Evolutionary conservation across 345 rosid genomes (phyloP).

Genomic region (Hypericum androsaemum): DNA sequence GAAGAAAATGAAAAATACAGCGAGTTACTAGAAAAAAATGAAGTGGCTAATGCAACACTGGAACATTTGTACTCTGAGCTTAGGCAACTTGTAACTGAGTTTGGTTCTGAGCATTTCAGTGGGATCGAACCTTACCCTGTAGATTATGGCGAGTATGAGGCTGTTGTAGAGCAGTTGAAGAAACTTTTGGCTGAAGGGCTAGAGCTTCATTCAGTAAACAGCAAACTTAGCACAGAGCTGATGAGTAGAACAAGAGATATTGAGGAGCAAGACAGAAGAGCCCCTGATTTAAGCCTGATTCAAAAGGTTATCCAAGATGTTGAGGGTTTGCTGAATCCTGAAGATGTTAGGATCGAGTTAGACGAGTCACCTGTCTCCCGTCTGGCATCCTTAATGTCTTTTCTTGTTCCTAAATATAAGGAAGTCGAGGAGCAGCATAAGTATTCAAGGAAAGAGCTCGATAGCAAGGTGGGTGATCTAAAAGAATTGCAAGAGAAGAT

Average conservation of each 20-base stretch:
- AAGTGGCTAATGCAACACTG: conserved; percentile 25
- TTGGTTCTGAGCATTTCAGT: conserved; percentile 23
- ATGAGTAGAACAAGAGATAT: conserved; percentile 33
- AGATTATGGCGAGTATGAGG: conserved; percentile 32
- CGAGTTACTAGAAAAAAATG: conserved; percentile 38
- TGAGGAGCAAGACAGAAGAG: conserved; percentile 40
- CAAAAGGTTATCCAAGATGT: conserved; percentile 46
- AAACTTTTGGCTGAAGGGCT: conserved; percentile 44
- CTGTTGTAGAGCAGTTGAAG: conserved; percentile 40
- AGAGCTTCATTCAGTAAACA: conserved; percentile 43
- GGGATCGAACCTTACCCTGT: conserved; percentile 27
- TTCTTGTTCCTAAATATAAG: conserved; percentile 53
- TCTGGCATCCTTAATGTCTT: conserved; percentile 53
- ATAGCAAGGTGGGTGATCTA: conserved; percentile 36
- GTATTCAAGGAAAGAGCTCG: conserved; percentile 31
- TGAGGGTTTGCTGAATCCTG: conserved; percentile 46
- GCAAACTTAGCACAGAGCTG: conserved; percentile 48
- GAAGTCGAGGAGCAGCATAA: conserved; percentile 35
- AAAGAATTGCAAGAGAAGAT: conserved; percentile 40
- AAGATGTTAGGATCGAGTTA: conserved; percentile 22
- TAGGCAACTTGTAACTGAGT: conserved; percentile 33
- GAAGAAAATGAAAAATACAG: conserved; percentile 44
- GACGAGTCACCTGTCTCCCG: conserved; percentile 32
- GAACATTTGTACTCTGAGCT: conserved; percentile 36
- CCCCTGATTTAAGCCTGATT: conserved; percentile 37